Conservation (phyloP, 139 green algal species). For the Chloropicon primus region DNA sequence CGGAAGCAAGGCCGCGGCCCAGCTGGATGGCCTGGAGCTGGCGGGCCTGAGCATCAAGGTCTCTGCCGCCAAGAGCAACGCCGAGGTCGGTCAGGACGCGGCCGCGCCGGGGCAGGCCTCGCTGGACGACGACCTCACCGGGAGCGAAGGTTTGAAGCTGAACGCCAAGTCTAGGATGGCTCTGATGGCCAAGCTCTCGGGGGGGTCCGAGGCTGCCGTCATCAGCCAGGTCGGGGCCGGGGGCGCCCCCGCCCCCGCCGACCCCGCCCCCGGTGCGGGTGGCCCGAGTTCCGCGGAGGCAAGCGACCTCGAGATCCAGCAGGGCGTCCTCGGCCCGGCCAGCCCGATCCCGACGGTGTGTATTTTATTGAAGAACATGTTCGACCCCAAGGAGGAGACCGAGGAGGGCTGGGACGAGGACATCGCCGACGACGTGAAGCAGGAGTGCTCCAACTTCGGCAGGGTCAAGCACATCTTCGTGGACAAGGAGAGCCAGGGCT, state of each 20-base stretch:
- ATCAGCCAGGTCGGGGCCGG: constrained; percentile 5
- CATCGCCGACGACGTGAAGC: constrained; percentile 67
- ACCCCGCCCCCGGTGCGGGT: constrained; percentile 1
- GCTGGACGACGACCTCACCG: constrained; percentile 7
- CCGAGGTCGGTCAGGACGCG: not conserved
- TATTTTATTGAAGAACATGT: constrained; percentile 94
- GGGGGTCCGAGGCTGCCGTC: constrained; percentile 3
- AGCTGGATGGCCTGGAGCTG: constrained; percentile 50
- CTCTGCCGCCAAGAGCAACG: constrained; percentile 5
- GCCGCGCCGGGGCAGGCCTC: not conserved
- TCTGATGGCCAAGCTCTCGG: constrained; percentile 75
- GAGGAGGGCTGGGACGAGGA: constrained; percentile 73
- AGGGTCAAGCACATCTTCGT: constrained; percentile 61
- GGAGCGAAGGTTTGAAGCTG: constrained; percentile 41
- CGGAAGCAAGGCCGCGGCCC: constrained; percentile 44
- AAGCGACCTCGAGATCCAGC: constrained; percentile 17
- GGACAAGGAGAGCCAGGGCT: constrained; percentile 68
- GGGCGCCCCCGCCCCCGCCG: constrained; percentile 12
- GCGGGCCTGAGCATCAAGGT: constrained; percentile 36
- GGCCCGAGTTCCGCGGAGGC: not conserved
- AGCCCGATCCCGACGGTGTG: constrained; percentile 81
- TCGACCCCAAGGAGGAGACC: constrained; percentile 58
- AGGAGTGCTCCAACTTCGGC: constrained; percentile 65
- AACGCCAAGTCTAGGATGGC: constrained; percentile 46
- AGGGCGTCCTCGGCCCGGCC: constrained; percentile 71